Evolutionary conservation across 352 stramenopile genomes (phyloP).

Genomic region (Paralagenidium karlingii): DNA sequence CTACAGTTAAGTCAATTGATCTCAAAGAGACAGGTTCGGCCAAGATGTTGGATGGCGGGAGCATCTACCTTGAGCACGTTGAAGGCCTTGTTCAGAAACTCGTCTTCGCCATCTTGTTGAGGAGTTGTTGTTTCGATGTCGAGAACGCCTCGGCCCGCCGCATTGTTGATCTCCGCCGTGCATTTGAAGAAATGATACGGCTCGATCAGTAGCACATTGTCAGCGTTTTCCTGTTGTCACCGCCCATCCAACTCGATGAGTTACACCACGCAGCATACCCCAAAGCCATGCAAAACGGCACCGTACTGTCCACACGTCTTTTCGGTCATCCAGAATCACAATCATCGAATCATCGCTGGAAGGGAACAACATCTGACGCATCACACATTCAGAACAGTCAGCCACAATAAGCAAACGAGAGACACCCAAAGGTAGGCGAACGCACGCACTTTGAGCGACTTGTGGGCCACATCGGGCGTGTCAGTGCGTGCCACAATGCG

Average conservation of each 20-base stretch:
- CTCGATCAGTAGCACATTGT: constrained; percentile 79
- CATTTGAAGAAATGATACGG: constrained; percentile 78
- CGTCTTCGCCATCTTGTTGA: constrained; percentile 19
- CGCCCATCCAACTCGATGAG: too few species aligned
- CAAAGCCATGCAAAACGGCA: background rate
- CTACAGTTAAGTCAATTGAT: background rate
- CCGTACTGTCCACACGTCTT: constrained; percentile 72
- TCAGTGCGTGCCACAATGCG: constrained; percentile 82
- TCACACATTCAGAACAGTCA: background rate
- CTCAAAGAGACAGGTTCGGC: background rate
- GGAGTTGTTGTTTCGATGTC: constrained; percentile 15
- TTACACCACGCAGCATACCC: background rate
- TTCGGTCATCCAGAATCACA: constrained; percentile 69
- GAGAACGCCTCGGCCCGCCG: constrained; percentile 30
- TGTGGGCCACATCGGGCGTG: constrained; percentile 77
- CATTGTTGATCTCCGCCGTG: constrained; percentile 76
- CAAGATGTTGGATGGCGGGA: background rate
- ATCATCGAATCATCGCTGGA: constrained; percentile 84
- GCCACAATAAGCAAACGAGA: background rate
- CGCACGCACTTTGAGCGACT: constrained; percentile 45
- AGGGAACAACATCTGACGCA: constrained; percentile 47
- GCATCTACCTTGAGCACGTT: constrained; percentile 36
- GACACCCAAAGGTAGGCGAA: background rate
- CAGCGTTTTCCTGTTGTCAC: constrained; percentile 63
- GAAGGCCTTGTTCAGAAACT: constrained; percentile 35